Conservation (phyloP, 148 eudicot species). For the Spergularia marina region DNA sequence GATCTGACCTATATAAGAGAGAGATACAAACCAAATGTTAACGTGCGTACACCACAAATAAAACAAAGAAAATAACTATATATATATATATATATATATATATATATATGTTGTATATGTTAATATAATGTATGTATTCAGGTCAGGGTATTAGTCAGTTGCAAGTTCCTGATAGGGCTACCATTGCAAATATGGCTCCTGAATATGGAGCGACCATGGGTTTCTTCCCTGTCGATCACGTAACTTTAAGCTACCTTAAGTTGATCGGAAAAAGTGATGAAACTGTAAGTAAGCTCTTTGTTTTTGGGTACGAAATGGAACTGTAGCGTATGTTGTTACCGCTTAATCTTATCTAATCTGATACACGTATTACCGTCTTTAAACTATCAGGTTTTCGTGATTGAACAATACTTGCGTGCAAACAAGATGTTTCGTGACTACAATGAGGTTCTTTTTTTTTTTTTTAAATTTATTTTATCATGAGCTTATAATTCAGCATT, state of each 20-base stretch:
- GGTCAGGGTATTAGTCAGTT: slow-evolving; percentile 77
- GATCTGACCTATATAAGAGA: too few relatives aligned
- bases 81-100: too few relatives aligned
- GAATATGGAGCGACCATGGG: slow-evolving; percentile 99
- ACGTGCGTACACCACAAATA: too few relatives aligned
- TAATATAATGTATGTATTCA: slow-evolving; percentile 21
- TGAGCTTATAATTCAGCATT: neutral
- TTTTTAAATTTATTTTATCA: too few relatives aligned
- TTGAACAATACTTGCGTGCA: slow-evolving; percentile 90
- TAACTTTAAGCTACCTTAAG: slow-evolving; percentile 76
- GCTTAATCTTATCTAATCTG: too few relatives aligned
- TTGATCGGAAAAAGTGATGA: slow-evolving; percentile 95
- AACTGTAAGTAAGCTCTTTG: slow-evolving; percentile 34
- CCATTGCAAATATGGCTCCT: slow-evolving; percentile 98
- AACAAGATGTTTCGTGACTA: slow-evolving; percentile 96
- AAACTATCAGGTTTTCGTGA: slow-evolving; percentile 63
- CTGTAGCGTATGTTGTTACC: too few relatives aligned
- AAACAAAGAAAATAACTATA: too few relatives aligned
- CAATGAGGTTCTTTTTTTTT: slow-evolving; percentile 51
- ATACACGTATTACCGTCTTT: too few relatives aligned
- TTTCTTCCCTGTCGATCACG: slow-evolving; percentile 95
- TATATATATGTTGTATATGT: too few relatives aligned
- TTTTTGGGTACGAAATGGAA: too few relatives aligned
- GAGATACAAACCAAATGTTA: too few relatives aligned
- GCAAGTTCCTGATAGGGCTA: slow-evolving; percentile 90